Conservation (phyloP, 2,329 filamentous ascomycete genomes). For the Blastomyces gilchristii region DNA sequence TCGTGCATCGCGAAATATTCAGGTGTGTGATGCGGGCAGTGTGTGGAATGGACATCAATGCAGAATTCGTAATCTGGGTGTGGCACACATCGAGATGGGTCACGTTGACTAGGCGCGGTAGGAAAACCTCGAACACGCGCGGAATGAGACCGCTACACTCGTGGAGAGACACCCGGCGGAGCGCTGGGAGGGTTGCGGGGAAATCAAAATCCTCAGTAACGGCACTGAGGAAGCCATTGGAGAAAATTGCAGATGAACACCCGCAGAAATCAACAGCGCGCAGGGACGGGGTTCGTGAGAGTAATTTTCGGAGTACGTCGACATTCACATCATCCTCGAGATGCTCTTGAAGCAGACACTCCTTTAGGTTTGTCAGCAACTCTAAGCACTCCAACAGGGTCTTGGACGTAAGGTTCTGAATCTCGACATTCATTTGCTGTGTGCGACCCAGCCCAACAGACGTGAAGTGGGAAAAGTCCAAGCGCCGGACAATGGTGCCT, state of each 20-base stretch:
- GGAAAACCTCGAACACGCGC: constrained; percentile 55
- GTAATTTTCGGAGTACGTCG: constrained; percentile 59
- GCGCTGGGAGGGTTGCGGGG: constrained; percentile 45
- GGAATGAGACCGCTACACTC: constrained; percentile 64
- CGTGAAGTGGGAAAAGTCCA: constrained; percentile 82
- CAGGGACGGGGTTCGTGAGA: constrained; percentile 55
- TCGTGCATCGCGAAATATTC: constrained; percentile 65
- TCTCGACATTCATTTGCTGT: constrained; percentile 62
- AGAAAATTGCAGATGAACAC: constrained; percentile 59
- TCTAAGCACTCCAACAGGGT: constrained; percentile 63
- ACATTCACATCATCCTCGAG: constrained; percentile 63
- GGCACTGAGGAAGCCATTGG: constrained; percentile 51
- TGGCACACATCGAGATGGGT: constrained; percentile 74
- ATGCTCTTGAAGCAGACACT: constrained; percentile 72
- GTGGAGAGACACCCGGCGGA: constrained; percentile 64
- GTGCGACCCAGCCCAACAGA: constrained; percentile 66
- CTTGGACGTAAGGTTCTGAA: constrained; percentile 63
- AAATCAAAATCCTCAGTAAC: constrained; percentile 38
- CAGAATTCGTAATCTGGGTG: constrained; percentile 62
- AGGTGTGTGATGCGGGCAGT: constrained; percentile 65
- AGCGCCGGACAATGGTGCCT: constrained; percentile 63
- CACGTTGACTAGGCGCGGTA: constrained; percentile 58
- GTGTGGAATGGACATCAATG: constrained; percentile 59
- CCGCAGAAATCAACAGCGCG: constrained; percentile 67
- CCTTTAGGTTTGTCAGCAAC: constrained; percentile 61